phyloP scores from a whole-genome alignment of 768 basidiomycete species.

The Holtermanniella nyarrowii region DNA sequence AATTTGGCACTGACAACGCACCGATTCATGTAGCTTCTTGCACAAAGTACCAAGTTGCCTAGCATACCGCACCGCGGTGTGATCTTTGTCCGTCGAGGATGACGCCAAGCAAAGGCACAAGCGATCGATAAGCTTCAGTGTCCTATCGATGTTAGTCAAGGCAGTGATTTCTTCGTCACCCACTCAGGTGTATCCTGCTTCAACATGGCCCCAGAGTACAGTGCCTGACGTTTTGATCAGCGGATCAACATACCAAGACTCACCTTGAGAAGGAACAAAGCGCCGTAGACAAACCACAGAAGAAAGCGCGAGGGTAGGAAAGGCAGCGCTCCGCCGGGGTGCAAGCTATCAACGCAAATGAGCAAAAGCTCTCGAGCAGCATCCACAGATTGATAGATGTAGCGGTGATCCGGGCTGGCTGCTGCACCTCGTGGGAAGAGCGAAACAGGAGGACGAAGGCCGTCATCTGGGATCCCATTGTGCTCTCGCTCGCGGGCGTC shows the following conservation, averaged over 20 bases:
- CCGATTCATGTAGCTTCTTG: slow-evolving; percentile 22
- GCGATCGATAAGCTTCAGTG: slow-evolving; percentile 27
- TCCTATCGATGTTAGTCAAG: slow-evolving; percentile 10
- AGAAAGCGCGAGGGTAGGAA: slow-evolving; percentile 33
- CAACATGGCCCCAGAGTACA: slow-evolving; percentile 39
- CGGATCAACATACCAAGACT: background rate
- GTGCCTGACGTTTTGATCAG: slow-evolving; percentile 9
- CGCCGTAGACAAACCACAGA: slow-evolving; percentile 37
- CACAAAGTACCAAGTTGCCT: slow-evolving; percentile 22
- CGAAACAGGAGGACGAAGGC: slow-evolving; percentile 14
- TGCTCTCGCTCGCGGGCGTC: slow-evolving; percentile 15
- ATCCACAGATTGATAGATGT: slow-evolving; percentile 38
- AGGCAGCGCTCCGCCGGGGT: slow-evolving; percentile 29
- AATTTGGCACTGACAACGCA: slow-evolving; percentile 5
- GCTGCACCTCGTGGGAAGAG: slow-evolving; percentile 35
- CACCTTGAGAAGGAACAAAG: slow-evolving; percentile 34
- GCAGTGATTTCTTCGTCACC: slow-evolving; percentile 1
- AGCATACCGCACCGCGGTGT: slow-evolving; percentile 35
- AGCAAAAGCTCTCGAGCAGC: slow-evolving; percentile 29
- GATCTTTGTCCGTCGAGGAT: slow-evolving; percentile 26
- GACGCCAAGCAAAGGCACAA: slow-evolving; percentile 24
- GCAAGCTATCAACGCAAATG: slow-evolving; percentile 33
- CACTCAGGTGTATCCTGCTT: slow-evolving; percentile 31
- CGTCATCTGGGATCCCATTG: slow-evolving; percentile 7
- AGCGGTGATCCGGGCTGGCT: slow-evolving; percentile 25